Evolutionary conservation across 257 asterid species (phyloP), one percentile per base, ranked within the genome.

Genomic region (Cordia subcordata): DNA sequence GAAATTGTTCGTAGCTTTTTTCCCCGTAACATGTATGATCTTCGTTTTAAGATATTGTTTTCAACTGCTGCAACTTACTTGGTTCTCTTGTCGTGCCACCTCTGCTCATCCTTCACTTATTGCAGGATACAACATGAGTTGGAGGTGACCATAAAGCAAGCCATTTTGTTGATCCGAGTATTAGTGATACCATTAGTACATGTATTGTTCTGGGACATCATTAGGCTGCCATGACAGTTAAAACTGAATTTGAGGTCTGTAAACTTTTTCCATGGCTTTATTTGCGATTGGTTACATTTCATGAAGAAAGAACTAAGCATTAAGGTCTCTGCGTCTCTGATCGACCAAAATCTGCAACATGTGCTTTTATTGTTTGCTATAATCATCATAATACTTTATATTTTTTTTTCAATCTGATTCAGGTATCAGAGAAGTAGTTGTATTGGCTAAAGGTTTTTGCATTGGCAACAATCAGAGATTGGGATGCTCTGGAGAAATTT

Each of bases 371-470:
- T 16, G 14, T 54, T 61, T 15, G 12, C 44, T 8, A 14, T n/a
- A 10, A 47, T 3, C 53, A 47, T 47, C 18, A 10, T 47, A 47
- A 6, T n/a, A 47, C 16, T 50, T 33, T 60, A 50, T 50, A n/a
- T n/a, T n/a, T n/a, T n/a, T n/a, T n/a, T 21, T 33, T 60, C 40
- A 33, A 58, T 65, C 62, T 81, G 68, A 63, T 80, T 72, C 78
- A 92, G 97, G 96, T 88, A 73, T 86, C 97, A 0, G 99, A 92
- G 59, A 92, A 88, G 81, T 74, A 94, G 40, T 93, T 96, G 97
- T 93, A 93, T 74, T 89, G 99, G 99, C 99, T 93, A 50, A 93
- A 93, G 74, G 91, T 76, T 55, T 85, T 92, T 63, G 96, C 99
- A 56, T 80, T 92, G 80, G 96, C 93, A 60, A 92, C 99, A 69